Percentiles rank a stretch among this genome's conserved stretches.
Conservation (phyloP, 345 rosid genomes). For the Melastoma malabathricum region DNA sequence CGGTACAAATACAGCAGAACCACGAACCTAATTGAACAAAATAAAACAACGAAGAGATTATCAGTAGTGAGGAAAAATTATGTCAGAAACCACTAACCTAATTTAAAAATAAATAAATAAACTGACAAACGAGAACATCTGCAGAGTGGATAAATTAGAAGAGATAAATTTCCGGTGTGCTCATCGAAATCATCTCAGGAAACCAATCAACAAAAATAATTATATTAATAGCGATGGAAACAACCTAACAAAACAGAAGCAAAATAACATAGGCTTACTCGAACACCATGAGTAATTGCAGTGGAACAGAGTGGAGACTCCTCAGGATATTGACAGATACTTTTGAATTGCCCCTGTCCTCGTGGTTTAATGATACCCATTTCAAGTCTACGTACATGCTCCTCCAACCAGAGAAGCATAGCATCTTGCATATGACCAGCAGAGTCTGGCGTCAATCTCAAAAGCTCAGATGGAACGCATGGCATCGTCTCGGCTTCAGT, state of each 20-base stretch:
- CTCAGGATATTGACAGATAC: conserved; percentile 67
- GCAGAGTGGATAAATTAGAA: no score
- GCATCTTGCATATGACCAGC: conserved; percentile 51
- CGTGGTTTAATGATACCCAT: conserved; percentile 41
- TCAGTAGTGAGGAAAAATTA: neutral
- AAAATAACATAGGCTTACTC: conserved; percentile 23
- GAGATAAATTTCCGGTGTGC: no score
- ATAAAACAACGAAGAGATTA: neutral
- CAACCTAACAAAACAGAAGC: neutral
- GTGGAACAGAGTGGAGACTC: conserved; percentile 61
- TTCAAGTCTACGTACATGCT: conserved; percentile 53
- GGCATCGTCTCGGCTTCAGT: conserved; percentile 47
- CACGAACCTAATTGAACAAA: conserved; percentile 40
- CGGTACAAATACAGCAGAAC: conserved; percentile 71
- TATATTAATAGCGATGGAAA: neutral
- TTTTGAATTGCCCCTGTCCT: conserved; percentile 18
- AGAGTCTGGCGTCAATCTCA: conserved; percentile 34
- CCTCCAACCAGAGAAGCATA: conserved; percentile 86
- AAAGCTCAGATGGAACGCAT: conserved; percentile 59
- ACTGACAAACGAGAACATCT: no score
- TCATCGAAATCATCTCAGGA: no score
- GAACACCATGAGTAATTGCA: conserved; percentile 63
- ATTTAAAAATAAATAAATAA: no score
- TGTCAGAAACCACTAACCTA: neutral
- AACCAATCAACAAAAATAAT: no score